Evolutionary conservation across 2,329 filamentous ascomycete species (phyloP).

Genomic region (Fusarium xyrophilum): DNA sequence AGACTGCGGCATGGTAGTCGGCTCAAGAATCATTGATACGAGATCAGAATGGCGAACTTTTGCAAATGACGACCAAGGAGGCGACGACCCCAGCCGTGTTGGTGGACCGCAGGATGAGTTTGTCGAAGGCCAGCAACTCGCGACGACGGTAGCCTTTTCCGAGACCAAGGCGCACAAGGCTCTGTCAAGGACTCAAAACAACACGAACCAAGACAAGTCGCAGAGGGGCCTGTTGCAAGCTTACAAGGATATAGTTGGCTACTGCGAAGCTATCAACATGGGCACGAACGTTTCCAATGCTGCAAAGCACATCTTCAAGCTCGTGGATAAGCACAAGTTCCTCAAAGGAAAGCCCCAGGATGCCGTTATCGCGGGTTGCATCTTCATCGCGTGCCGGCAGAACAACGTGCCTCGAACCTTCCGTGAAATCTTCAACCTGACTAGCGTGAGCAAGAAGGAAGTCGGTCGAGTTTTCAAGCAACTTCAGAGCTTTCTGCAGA

Average conservation of each 20-base stretch:
- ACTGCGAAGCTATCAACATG: slow-evolving; percentile 86
- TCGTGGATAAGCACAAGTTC: slow-evolving; percentile 88
- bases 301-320: slow-evolving; percentile 94
- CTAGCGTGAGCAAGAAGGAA: slow-evolving; percentile 95
- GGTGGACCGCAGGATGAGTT: slow-evolving; percentile 92
- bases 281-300: slow-evolving; percentile 83
- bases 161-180: slow-evolving; percentile 76
- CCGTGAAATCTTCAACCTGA: slow-evolving; percentile 91
- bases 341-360: slow-evolving; percentile 97
- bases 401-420: slow-evolving; percentile 88
- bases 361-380: slow-evolving; percentile 91
- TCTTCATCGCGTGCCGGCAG: slow-evolving; percentile 96
- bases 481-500: slow-evolving; percentile 85
- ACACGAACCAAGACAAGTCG: slow-evolving; percentile 81
- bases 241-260: slow-evolving; percentile 85
- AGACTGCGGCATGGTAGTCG: slow-evolving; percentile 89
- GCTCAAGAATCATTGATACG: slow-evolving; percentile 90
- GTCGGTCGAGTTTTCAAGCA: slow-evolving; percentile 95
- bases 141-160: slow-evolving; percentile 85
- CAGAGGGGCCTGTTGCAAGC: slow-evolving; percentile 83
- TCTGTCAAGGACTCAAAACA: slow-evolving; percentile 84
- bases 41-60: slow-evolving; percentile 99
- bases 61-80: slow-evolving; percentile 95
- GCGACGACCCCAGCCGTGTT: slow-evolving; percentile 96
- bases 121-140: slow-evolving; percentile 86